Percentiles rank a stretch among this genome's conserved stretches.
phyloP scores from a whole-genome alignment of 352 stramenopile species.

The Phytophthora macrochlamydospora region DNA sequence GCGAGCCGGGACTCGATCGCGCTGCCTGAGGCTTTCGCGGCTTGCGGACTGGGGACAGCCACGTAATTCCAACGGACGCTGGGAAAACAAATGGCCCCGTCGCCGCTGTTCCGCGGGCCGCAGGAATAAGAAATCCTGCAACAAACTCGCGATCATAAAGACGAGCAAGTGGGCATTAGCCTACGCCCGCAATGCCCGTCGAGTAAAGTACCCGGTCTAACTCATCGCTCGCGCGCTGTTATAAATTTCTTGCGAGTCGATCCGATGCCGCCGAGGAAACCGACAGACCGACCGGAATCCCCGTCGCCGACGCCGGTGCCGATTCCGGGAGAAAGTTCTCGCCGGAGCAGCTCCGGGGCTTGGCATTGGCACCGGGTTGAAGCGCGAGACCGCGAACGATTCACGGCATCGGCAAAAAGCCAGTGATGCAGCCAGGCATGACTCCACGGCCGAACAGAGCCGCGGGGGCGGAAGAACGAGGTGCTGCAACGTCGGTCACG shows the following conservation, averaged over 20 bases:
- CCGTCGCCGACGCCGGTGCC: not conserved
- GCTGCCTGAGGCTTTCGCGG: not conserved
- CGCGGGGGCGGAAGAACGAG: slow-evolving; percentile 36
- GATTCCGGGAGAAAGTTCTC: slow-evolving; percentile 11
- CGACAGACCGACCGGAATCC: not conserved
- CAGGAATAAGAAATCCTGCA: slow-evolving; percentile 30
- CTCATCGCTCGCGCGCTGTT: not conserved
- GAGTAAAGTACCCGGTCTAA: no score
- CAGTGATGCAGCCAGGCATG: slow-evolving; percentile 26
- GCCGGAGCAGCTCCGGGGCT: slow-evolving; percentile 1
- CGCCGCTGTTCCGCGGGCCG: slow-evolving; percentile 4
- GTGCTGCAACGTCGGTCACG: slow-evolving; percentile 31
- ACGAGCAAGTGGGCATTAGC: slow-evolving; percentile 17
- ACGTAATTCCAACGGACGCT: slow-evolving; percentile 9
- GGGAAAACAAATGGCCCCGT: slow-evolving; percentile 33
- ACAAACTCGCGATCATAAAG: slow-evolving; percentile 26
- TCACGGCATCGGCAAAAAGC: slow-evolving; percentile 28
- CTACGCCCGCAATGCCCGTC: not conserved
- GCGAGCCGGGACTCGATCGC: slow-evolving; percentile 14
- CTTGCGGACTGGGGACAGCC: slow-evolving; percentile 8
- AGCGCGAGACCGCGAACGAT: slow-evolving; percentile 5
- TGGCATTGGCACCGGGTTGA: slow-evolving; percentile 10
- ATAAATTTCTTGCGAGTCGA: slow-evolving; percentile 16
- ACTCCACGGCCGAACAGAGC: slow-evolving; percentile 29
- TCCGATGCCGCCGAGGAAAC: slow-evolving; percentile 11